Conservation (phyloP, 1,139 yeast genomes). For the Candida sojae region DNA sequence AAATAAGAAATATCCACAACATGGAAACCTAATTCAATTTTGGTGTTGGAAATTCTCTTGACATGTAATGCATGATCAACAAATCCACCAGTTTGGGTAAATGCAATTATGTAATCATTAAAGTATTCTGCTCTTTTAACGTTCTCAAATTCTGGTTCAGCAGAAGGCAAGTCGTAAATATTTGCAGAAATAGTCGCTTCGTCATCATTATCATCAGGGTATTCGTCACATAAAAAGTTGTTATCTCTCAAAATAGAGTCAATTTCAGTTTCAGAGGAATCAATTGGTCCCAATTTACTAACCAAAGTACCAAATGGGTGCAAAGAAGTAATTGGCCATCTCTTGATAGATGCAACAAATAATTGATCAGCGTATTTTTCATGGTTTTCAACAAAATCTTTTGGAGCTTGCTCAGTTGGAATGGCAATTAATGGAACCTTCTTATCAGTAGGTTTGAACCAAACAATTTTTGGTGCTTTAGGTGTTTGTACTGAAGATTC, state of each 20-base stretch:
- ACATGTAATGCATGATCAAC: conserved; percentile 84
- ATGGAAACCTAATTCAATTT: conserved; percentile 78
- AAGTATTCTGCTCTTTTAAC: conserved; percentile 57
- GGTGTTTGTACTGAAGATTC: conserved; percentile 51
- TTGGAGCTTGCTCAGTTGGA: conserved; percentile 98
- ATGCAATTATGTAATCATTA: conserved; percentile 66
- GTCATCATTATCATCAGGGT: conserved; percentile 41
- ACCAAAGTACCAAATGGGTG: conserved; percentile 97
- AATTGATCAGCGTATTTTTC: conserved; percentile 78
- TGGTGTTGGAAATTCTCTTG: conserved; percentile 56
- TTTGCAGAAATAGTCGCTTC: conserved; percentile 13
- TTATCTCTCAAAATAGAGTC: conserved; percentile 91
- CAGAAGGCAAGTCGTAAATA: conserved; percentile 37
- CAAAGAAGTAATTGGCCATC: conserved; percentile 98
- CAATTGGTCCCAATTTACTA: conserved; percentile 81
- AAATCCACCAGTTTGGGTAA: conserved; percentile 59
- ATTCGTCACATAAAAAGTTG: conserved; percentile 87
- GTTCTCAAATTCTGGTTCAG: conserved; percentile 35
- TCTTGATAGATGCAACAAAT: conserved; percentile 92
- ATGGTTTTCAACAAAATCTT: conserved; percentile 90
- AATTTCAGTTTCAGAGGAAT: conserved; percentile 76
- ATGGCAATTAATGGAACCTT: conserved; percentile 97
- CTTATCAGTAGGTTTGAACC: conserved; percentile 98
- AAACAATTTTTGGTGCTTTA: conserved; percentile 86
- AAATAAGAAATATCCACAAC: conserved; percentile 76